These are phyloP conservation scores for Croton setiger DNA, from an alignment of 441 rosid genomes.

Conservation along the genomic window DNA sequence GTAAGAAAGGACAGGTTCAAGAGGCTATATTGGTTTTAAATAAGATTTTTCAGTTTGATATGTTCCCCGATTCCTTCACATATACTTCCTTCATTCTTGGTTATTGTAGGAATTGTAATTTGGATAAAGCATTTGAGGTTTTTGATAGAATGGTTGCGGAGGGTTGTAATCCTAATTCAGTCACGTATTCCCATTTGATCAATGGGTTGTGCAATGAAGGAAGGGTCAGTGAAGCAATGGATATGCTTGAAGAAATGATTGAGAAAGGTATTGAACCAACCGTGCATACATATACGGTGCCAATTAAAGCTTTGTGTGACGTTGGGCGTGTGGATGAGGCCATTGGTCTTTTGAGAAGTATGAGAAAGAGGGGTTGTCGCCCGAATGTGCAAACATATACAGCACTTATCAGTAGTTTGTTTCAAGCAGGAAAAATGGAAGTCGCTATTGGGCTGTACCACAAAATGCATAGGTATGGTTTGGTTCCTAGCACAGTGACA, in stretches of 20 bases:
- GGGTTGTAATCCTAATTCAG: constrained; percentile 56
- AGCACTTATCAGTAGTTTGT: constrained; percentile 48
- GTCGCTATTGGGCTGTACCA: constrained; percentile 55
- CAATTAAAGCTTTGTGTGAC: constrained; percentile 45
- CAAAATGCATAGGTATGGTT: constrained; percentile 46
- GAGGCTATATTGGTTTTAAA: constrained; percentile 45
- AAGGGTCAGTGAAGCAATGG: constrained; percentile 50
- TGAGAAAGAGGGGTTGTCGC: constrained; percentile 41
- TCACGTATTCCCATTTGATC: constrained; percentile 48
- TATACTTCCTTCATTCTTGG: constrained; percentile 68
- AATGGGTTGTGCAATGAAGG: constrained; percentile 53
- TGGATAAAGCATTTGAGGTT: constrained; percentile 47
- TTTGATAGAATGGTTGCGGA: constrained; percentile 48
- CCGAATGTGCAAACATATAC: constrained; percentile 62
- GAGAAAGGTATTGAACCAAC: constrained; percentile 46
- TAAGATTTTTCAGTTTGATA: constrained; percentile 40
- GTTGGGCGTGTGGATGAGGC: constrained; percentile 51
- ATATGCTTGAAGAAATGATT: constrained; percentile 49
- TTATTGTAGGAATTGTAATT: constrained; percentile 45
- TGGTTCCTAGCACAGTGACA: constrained; percentile 46
- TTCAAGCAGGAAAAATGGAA: constrained; percentile 36
- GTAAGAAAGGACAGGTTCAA: constrained; percentile 46
- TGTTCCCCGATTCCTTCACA: constrained; percentile 51
- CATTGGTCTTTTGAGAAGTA: constrained; percentile 33
- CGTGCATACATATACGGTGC: constrained; percentile 49